Base-by-base conservation (phyloP, 73 alveolate genomes). In the Loxodes magnus region DNA sequence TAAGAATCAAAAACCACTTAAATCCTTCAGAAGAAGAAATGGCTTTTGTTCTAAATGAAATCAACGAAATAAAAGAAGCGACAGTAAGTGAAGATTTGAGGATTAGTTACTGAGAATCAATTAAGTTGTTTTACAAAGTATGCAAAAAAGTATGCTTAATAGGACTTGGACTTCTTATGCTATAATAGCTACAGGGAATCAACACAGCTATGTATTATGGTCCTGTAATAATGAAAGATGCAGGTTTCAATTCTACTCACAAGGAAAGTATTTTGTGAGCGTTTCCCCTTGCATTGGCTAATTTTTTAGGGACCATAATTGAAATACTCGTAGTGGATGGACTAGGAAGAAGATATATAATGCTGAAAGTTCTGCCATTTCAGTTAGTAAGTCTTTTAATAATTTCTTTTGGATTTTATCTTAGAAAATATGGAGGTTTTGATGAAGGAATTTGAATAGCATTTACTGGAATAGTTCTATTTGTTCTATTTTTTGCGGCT, bases 191-290 rank as follows among this genome's bases (percentile, higher is more conserved):
- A 44, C 21, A 55, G 24, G 85, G 85, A 37, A 70, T 70, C 44
- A 70, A 70, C 24, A 70, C 84, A 0, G 67, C 42, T 10, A 70
- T 70, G 84, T 70, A 70, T 36, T 70, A 44, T 37, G 84, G 77
- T 6, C 84, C 84, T 22, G 39, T 38, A 6, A 60, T 70, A 0
- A 29, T 62, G 52, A 2, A 37, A 27, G 38, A 36, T 22, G 64
- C 78, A 22, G 85, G 85, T 2, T 52, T 63, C 25, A 73, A 64
- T 10, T 10, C 44, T 0, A n/a, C 43, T n/a, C 20, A 16, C 10
- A 33, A 16, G 2, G 43, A 12, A 33, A 16, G 20, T 0, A 33
- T 33, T 33, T 12, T 33, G 43, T 12, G 20, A 0, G 14, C 62
- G 16, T 43, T 71, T 0, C 85, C 85, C 5, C 39, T 71, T 0